Conservation (phyloP, 2,329 filamentous ascomycete genomes). For the Leptosphaerulina australis region DNA sequence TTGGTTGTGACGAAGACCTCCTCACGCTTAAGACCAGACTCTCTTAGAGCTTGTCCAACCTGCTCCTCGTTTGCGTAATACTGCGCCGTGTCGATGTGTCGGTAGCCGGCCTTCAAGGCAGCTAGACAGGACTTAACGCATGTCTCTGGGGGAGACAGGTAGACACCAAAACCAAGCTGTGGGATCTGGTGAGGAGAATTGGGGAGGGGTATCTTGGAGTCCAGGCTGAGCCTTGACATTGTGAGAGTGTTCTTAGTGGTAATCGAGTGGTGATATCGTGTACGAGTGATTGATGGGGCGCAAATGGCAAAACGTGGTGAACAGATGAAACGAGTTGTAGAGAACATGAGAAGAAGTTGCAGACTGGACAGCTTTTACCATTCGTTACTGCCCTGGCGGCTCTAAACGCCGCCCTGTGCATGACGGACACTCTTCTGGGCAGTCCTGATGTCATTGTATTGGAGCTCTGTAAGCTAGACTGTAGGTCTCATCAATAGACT, state of each 20-base stretch:
- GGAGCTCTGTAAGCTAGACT: slow-evolving; percentile 1
- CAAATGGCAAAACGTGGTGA: slow-evolving; percentile 7
- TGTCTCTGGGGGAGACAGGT: slow-evolving; percentile 61
- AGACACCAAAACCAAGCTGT: slow-evolving; percentile 73
- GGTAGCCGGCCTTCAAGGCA: slow-evolving; percentile 65
- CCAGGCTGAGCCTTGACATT: slow-evolving; percentile 49
- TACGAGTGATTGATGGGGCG: slow-evolving; percentile 9
- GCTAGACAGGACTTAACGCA: slow-evolving; percentile 65
- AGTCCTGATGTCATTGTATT: slow-evolving; percentile 22
- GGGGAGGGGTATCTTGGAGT: slow-evolving; percentile 57
- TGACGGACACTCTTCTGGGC: slow-evolving; percentile 8
- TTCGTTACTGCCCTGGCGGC: slow-evolving; percentile 6
- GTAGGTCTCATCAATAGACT: slow-evolving; percentile 9
- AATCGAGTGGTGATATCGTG: slow-evolving; percentile 4
- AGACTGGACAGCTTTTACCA: slow-evolving; percentile 4
- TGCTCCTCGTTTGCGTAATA: slow-evolving; percentile 72
- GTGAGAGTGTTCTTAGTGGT: slow-evolving; percentile 12
- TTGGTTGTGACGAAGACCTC: slow-evolving; percentile 75
- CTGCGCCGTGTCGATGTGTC: slow-evolving; percentile 71
- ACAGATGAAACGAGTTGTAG: slow-evolving; percentile 8
- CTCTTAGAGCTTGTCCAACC: slow-evolving; percentile 67
- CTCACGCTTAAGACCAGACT: slow-evolving; percentile 61
- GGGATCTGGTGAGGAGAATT: slow-evolving; percentile 64
- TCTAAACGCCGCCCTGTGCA: slow-evolving; percentile 13
- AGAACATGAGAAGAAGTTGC: slow-evolving; percentile 18